Evolutionary conservation across 2,329 filamentous ascomycete species (phyloP).

Genomic region (Sporothrix sp.): DNA sequence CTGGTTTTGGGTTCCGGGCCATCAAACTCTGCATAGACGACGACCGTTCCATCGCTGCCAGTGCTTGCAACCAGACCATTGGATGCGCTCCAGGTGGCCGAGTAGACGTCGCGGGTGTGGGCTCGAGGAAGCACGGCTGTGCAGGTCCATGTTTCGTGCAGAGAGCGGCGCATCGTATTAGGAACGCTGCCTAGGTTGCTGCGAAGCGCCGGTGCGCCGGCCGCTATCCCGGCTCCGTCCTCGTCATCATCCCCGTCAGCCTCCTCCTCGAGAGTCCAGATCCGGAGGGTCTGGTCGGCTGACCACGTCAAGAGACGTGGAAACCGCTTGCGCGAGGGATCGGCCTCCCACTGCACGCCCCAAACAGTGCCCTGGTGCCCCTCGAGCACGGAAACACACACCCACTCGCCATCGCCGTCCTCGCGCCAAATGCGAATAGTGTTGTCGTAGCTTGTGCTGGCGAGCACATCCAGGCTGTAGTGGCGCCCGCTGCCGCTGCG

Average conservation of each 20-base stretch:
- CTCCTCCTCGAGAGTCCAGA: constrained; percentile 63
- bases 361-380: constrained; percentile 84
- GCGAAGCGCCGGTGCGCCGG: constrained; percentile 24
- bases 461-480: constrained; percentile 62
- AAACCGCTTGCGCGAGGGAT: constrained; percentile 32
- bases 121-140: constrained; percentile 62
- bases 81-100: constrained; percentile 69
- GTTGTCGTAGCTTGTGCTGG: constrained; percentile 89
- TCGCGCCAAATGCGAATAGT: constrained; percentile 82
- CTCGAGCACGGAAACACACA: constrained; percentile 70
- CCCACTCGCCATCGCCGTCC: constrained; percentile 84
- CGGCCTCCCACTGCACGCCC: constrained; percentile 65
- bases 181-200: constrained; percentile 54
- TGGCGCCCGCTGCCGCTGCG: constrained; percentile 20
- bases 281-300: constrained; percentile 66
- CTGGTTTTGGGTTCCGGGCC: background rate
- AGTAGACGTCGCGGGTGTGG: constrained; percentile 77
- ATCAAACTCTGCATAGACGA: constrained; percentile 59
- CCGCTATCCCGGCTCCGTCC: constrained; percentile 19
- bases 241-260: constrained; percentile 29
- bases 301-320: constrained; percentile 71
- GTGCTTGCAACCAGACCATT: constrained; percentile 77
- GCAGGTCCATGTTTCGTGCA: constrained; percentile 77
- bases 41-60: constrained; percentile 75
- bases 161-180: constrained; percentile 74